phyloP scores from a whole-genome alignment of 1,284 basidiomycete species.

The Spongiforma sp. region DNA sequence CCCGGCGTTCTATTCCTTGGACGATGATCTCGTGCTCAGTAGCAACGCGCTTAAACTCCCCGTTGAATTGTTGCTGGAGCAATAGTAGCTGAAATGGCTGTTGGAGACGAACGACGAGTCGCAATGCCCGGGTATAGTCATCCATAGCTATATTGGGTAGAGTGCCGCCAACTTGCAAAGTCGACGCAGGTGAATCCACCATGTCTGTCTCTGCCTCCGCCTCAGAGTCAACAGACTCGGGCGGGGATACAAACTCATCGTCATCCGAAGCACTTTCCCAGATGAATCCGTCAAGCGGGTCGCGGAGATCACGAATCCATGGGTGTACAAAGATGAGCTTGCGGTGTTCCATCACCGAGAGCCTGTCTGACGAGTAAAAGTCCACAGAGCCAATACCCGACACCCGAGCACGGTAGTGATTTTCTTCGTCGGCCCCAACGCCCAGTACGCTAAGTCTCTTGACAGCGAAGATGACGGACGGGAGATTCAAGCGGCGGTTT shows the following conservation, averaged over 20 bases:
- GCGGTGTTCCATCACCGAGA: neutral
- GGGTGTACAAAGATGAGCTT: neutral
- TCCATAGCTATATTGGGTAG: too few relatives aligned
- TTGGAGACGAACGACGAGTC: too few relatives aligned
- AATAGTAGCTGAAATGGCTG: too few relatives aligned
- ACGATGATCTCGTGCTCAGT: conserved; percentile 4
- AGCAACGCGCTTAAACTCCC: too few relatives aligned
- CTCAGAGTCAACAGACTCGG: too few relatives aligned
- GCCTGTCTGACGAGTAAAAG: neutral
- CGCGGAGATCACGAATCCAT: neutral
- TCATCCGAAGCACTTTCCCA: neutral
- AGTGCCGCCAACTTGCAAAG: too few relatives aligned
- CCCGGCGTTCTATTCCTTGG: neutral
- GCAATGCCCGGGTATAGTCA: too few relatives aligned
- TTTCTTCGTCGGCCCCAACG: neutral
- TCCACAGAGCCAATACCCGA: neutral
- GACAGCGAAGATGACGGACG: neutral
- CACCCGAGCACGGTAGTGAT: neutral
- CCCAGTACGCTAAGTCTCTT: neutral
- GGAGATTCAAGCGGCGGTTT: neutral
- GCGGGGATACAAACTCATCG: neutral
- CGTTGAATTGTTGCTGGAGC: too few relatives aligned
- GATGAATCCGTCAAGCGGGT: neutral
- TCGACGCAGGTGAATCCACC: too few relatives aligned
- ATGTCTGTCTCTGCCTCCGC: too few relatives aligned